A percentile compares a stretch with the other conserved stretches of the same genome.
Evolutionary conservation across 208 protist species (phyloP).

Genomic region (Trypanosoma congolense): DNA sequence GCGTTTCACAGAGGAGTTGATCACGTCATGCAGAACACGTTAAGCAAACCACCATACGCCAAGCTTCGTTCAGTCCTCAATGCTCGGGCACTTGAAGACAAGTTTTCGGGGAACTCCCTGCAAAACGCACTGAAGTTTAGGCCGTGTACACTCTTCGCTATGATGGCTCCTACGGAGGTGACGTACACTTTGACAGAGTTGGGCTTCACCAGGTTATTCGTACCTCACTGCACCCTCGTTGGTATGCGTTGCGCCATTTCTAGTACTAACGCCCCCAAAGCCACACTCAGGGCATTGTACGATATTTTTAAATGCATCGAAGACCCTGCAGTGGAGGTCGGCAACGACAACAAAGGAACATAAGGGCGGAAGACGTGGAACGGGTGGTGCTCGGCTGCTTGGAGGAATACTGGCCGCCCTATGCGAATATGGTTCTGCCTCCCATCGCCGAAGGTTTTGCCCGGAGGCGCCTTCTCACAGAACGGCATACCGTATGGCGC

Average conservation of each 20-base stretch:
- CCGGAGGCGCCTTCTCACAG: constrained; percentile 31
- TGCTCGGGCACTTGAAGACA: constrained; percentile 26
- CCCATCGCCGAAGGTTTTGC: constrained; percentile 25
- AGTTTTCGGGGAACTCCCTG: constrained; percentile 21
- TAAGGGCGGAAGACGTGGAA: not conserved
- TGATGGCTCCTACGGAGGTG: constrained; percentile 39
- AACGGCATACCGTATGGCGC: constrained; percentile 26
- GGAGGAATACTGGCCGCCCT: constrained; percentile 54
- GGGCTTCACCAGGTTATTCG: constrained; percentile 51
- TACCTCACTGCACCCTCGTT: constrained; percentile 43
- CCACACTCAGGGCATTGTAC: constrained; percentile 5
- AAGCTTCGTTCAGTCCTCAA: constrained; percentile 38
- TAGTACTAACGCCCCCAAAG: not conserved
- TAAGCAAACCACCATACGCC: constrained; percentile 31
- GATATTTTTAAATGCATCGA: too few relatives aligned
- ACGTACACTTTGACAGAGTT: constrained; percentile 71
- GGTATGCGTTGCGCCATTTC: constrained; percentile 23
- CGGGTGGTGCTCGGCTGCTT: constrained; percentile 21
- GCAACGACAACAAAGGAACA: too few relatives aligned
- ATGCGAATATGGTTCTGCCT: constrained; percentile 37
- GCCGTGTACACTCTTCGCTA: constrained; percentile 37
- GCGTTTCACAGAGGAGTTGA: constrained; percentile 44
- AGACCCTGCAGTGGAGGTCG: too few relatives aligned
- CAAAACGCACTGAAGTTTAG: constrained; percentile 33
- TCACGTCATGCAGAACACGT: constrained; percentile 23